Evolutionary conservation across 2,329 filamentous ascomycete species (phyloP).

Genomic region (Fonsecaea monophora): DNA sequence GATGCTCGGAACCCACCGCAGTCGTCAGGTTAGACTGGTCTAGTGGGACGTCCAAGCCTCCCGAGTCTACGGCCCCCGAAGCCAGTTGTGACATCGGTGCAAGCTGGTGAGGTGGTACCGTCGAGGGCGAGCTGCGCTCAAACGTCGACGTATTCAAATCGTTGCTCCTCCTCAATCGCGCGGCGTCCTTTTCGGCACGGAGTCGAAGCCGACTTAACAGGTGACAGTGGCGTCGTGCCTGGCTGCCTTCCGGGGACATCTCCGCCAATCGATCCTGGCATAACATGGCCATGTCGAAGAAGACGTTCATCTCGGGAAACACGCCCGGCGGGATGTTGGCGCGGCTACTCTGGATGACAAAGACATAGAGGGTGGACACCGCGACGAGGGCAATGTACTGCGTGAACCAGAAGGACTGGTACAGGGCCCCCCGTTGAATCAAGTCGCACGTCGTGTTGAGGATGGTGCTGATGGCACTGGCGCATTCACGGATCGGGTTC

Average conservation of each 20-base stretch:
- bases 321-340: conserved; percentile 23
- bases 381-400: conserved; percentile 40
- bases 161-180: conserved; percentile 6
- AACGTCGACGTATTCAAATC: not conserved
- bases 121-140: not conserved
- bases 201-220: conserved; percentile 31
- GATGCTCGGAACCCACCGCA: not conserved
- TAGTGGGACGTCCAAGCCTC: not conserved
- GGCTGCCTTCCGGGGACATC: conserved; percentile 35
- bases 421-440: conserved; percentile 36
- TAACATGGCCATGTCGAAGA: conserved; percentile 34
- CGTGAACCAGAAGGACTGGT: conserved; percentile 43
- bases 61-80: not conserved
- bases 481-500: conserved; percentile 38
- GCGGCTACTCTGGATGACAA: conserved; percentile 35
- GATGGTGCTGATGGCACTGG: conserved; percentile 38
- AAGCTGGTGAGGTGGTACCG: not conserved
- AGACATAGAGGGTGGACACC: conserved; percentile 39
- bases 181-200: conserved; percentile 34
- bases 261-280: conserved; percentile 34
- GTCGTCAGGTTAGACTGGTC: not conserved
- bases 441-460: conserved; percentile 38
- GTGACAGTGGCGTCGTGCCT: conserved; percentile 34
- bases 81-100: not conserved
- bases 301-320: conserved; percentile 29